These are phyloP conservation scores for Suillus alpinus DNA, from an alignment of 768 basidiomycete genomes.

Conservation along the genomic window DNA sequence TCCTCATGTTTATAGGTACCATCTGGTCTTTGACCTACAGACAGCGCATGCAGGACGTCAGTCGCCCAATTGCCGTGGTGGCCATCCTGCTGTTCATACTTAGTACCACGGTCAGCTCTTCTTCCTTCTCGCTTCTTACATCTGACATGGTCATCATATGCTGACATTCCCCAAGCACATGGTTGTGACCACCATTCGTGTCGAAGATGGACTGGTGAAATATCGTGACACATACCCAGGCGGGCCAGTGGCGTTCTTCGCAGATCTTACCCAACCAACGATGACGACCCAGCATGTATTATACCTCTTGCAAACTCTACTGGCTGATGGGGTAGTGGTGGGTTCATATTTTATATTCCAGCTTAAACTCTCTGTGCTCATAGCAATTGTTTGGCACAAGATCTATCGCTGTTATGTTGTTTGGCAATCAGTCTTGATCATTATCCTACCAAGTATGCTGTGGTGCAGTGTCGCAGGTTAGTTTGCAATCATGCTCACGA, in stretches of 20 bases:
- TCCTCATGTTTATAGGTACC: too few relatives aligned
- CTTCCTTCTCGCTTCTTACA: background rate
- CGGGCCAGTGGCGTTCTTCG: background rate
- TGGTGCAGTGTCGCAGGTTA: background rate
- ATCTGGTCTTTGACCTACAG: too few relatives aligned
- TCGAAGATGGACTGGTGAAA: too few relatives aligned
- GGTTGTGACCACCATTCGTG: too few relatives aligned
- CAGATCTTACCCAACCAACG: background rate
- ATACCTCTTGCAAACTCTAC: background rate
- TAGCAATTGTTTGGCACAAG: background rate
- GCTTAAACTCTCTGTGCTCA: background rate
- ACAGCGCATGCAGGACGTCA: too few relatives aligned
- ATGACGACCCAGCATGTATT: background rate
- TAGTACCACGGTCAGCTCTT: too few relatives aligned
- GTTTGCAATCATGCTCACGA: background rate
- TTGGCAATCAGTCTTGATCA: background rate
- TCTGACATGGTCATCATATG: background rate
- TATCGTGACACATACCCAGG: too few relatives aligned
- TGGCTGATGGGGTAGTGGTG: background rate
- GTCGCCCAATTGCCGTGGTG: too few relatives aligned
- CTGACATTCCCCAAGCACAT: too few relatives aligned
- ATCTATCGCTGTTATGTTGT: background rate
- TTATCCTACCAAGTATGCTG: background rate
- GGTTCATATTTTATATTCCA: background rate
- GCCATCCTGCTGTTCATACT: too few relatives aligned